Evolutionary conservation across 495 filamentous ascomycete species (phyloP).

Genomic region (Talaromyces wortmannii): DNA sequence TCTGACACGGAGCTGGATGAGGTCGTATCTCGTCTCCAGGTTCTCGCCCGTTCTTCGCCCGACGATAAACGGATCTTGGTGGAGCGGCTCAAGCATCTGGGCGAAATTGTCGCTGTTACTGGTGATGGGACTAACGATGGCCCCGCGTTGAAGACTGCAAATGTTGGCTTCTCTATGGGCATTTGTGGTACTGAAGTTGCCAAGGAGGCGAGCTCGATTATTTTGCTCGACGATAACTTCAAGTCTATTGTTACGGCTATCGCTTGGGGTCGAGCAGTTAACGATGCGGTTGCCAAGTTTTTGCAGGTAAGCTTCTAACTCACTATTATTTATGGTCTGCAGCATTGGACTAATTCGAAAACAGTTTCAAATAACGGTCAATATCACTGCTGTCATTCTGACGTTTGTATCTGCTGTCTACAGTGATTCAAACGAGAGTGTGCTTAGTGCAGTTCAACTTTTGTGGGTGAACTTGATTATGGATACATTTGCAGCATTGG

Average conservation of each 20-base stretch:
- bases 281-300: constrained; percentile 86
- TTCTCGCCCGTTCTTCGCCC: constrained; percentile 79
- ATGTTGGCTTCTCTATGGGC: constrained; percentile 91
- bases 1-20: constrained; percentile 63
- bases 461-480: constrained; percentile 93
- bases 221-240: constrained; percentile 91
- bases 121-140: constrained; percentile 90
- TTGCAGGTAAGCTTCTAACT: constrained; percentile 41
- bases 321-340: not conserved
- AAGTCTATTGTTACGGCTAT: constrained; percentile 80
- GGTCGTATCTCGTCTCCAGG: constrained; percentile 68
- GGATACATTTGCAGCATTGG: constrained; percentile 85
- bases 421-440: constrained; percentile 55
- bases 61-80: constrained; percentile 84
- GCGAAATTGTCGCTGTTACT: constrained; percentile 80
- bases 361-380: constrained; percentile 81
- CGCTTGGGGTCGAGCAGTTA: constrained; percentile 85
- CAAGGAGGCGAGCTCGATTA: constrained; percentile 88
- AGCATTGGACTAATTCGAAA: not conserved
- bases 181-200: constrained; percentile 89
- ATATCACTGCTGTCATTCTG: constrained; percentile 76
- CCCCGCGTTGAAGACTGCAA: constrained; percentile 75
- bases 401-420: constrained; percentile 82
- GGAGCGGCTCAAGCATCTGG: constrained; percentile 61
- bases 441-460: constrained; percentile 79